phyloP scores from a whole-genome alignment of 2,329 filamentous ascomycete genomes.

The Sporothrix phasma region DNA sequence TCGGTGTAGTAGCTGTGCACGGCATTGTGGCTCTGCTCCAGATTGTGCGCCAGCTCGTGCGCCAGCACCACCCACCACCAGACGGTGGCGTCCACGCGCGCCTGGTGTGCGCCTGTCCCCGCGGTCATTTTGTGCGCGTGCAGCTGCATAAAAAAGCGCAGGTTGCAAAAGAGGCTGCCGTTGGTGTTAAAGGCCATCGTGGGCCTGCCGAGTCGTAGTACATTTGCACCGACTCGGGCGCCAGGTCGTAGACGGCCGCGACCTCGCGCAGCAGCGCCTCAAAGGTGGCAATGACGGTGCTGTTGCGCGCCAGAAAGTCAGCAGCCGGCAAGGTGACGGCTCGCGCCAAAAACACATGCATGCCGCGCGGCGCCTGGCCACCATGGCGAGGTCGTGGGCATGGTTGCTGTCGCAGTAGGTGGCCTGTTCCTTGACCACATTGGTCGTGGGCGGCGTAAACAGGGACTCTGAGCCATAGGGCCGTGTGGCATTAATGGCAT shows the following conservation, averaged over 20 bases:
- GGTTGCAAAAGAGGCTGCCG: slow-evolving; percentile 88
- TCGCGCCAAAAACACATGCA: slow-evolving; percentile 63
- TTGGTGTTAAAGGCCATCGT: slow-evolving; percentile 89
- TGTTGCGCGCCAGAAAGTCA: slow-evolving; percentile 52
- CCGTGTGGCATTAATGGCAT: slow-evolving; percentile 68
- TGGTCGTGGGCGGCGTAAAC: slow-evolving; percentile 63
- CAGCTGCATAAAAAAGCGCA: slow-evolving; percentile 73
- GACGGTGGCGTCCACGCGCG: slow-evolving; percentile 31
- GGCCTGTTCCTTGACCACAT: slow-evolving; percentile 67
- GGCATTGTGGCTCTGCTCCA: slow-evolving; percentile 67
- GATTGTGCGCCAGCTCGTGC: slow-evolving; percentile 91
- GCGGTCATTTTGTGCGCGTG: slow-evolving; percentile 45
- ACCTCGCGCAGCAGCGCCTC: slow-evolving; percentile 59
- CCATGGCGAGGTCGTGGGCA: slow-evolving; percentile 61
- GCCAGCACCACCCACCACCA: slow-evolving; percentile 53
- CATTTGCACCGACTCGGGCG: slow-evolving; percentile 62
- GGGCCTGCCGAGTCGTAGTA: slow-evolving; percentile 68
- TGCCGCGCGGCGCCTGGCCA: slow-evolving; percentile 61
- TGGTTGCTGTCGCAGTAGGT: slow-evolving; percentile 77
- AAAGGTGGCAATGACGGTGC: slow-evolving; percentile 57
- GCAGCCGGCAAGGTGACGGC: slow-evolving; percentile 38
- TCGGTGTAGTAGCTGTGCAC: slow-evolving; percentile 81
- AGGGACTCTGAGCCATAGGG: slow-evolving; percentile 63
- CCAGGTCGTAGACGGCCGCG: slow-evolving; percentile 61
- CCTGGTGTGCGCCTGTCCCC: neutral